phyloP scores from a whole-genome alignment of 306 rosid genomes.

The Biancaea sappan region DNA sequence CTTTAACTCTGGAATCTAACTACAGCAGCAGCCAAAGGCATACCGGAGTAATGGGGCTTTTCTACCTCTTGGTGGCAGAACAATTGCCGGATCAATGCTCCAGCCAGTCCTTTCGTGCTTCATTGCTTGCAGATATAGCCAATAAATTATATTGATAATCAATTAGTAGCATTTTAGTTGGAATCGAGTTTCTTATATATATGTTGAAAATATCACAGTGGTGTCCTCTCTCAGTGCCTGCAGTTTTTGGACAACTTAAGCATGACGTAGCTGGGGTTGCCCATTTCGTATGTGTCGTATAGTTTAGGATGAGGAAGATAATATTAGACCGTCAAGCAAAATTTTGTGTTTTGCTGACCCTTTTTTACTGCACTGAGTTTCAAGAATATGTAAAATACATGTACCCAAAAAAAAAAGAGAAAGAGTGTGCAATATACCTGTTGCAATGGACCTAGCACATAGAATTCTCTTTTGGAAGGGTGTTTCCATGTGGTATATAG shows the following conservation, averaged over 20 bases:
- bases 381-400: no score
- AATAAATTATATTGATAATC: background rate
- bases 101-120: slow-evolving; percentile 27
- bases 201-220: no score
- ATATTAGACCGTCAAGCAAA: no score
- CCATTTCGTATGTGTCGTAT: background rate
- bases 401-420: no score
- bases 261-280: background rate
- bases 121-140: slow-evolving; percentile 4
- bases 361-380: no score
- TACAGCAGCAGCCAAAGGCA: slow-evolving; percentile 51
- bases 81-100: slow-evolving; percentile 46
- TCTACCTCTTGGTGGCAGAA: slow-evolving; percentile 69
- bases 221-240: no score
- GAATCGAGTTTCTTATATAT: background rate
- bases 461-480: no score
- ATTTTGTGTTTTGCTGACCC: no score
- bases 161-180: background rate
- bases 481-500: no score
- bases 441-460: no score
- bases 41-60: slow-evolving; percentile 81
- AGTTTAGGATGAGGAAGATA: no score
- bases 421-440: no score
- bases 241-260: background rate
- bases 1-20: slow-evolving; percentile 48